Conservation (phyloP, 768 basidiomycete genomes). For the Hemileccinum impolitum region DNA sequence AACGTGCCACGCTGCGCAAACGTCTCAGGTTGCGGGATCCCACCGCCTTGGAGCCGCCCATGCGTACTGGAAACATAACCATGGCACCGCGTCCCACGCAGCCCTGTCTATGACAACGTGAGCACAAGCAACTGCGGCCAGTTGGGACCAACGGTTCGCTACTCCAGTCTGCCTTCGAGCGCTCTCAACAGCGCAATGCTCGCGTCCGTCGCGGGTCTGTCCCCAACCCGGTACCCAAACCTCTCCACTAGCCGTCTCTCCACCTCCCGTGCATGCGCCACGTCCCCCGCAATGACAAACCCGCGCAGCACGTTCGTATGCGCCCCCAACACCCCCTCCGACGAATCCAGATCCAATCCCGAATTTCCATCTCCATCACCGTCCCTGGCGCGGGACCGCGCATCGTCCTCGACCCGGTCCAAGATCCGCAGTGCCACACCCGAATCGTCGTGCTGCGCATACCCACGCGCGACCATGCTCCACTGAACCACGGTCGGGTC, state of each 20-base stretch:
- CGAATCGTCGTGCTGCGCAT: conserved; percentile 39
- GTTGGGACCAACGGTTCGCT: not conserved
- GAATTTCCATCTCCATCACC: too few species aligned
- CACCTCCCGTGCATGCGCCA: conserved; percentile 32
- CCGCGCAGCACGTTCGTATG: conserved; percentile 39
- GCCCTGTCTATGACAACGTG: too few species aligned
- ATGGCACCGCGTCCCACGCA: not conserved
- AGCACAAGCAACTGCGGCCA: not conserved
- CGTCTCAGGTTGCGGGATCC: not conserved
- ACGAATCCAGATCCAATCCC: too few species aligned
- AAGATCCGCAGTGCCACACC: conserved; percentile 40
- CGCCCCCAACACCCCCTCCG: conserved; percentile 23
- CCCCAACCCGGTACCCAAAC: conserved; percentile 25
- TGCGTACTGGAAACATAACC: not conserved
- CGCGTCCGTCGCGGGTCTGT: conserved; percentile 22
- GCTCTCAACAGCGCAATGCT: conserved; percentile 15
- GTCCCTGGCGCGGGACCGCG: too few species aligned
- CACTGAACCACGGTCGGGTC: conserved; percentile 45
- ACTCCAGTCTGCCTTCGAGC: conserved; percentile 12
- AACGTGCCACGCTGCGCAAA: not conserved
- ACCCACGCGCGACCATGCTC: conserved; percentile 47
- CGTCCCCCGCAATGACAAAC: conserved; percentile 30
- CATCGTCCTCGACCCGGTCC: conserved; percentile 33
- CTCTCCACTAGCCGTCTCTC: conserved; percentile 21
- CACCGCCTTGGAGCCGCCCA: not conserved